Evolutionary conservation across 176 grass and related monocot genomes (phyloP), one percentile per base, ranked within the genome.

Genomic region (Melocanna baccifera): DNA sequence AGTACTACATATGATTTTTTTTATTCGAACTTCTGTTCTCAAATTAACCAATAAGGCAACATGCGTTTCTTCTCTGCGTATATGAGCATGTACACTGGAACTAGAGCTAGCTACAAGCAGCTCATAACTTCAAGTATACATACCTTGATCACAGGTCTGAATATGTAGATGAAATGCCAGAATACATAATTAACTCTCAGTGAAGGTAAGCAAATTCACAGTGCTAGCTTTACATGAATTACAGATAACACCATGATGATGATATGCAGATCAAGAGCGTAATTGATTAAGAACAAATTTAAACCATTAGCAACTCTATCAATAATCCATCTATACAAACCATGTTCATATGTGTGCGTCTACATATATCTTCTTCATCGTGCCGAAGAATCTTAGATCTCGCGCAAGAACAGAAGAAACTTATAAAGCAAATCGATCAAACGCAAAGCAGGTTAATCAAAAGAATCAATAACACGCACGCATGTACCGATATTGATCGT

Each of bases 311-410:
- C 25, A 9, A 28, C 76, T 32, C 29, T 53, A 52, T 36, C 2
- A 29, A 68, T 3, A 68, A 51, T 19, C 22, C 70, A 73, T 73
- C 22, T 46, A 51, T 18, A 11, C 18, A 22, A 11, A 73, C 4
- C 46, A 20, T 51, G 70, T 30, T 50, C 19, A 65, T 41, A 81
- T n/a, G 9, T 41, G 29, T 67, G 15, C 18, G 43, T 41, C 23
- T 39, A 68, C 30, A 43, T 26, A 57, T 62, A 78, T 39, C 10
- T 77, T 47, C 22, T 77, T 47, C 22, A 36, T 63, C 9, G 51
- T 36, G 29, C 23, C 53, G 47, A 57, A 62, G 7, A 72, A 70
- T 82, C 80, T 71, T 71, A 62, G 52, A 61, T 72, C 80, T 62
- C 80, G 67, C 14, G 67, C 80, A 34, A 62, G 25, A 62, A 61